Evolutionary conservation across 2,329 filamentous ascomycete species (phyloP), one percentile per base, ranked within the genome.

Genomic region (Parascedosporium putredinis): DNA sequence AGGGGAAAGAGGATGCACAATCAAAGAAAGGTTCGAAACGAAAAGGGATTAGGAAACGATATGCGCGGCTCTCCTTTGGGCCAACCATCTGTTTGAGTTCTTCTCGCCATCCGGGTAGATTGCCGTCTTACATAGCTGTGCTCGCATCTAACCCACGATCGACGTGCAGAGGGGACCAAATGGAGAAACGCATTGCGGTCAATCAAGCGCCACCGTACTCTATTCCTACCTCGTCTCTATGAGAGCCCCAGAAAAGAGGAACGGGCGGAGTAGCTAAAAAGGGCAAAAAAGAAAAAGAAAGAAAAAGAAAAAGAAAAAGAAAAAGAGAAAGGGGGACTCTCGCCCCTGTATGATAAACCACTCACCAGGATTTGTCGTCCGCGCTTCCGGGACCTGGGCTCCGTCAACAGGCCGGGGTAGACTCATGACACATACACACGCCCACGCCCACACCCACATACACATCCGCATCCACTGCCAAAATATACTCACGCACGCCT

Each of bases 301-400:
- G n/a, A 31, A 47, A 43, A 36, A 48, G 10, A 20, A 51, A 33
- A 46, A 51, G 51, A 34, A 36, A 47, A 49, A 44, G 40, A 52
- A 45, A 47, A 24, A 31, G 50, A 53, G 12, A 44, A 49, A 53
- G 51, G 44, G 38, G 45, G 53, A 36, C 31, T n/a, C n/a, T n/a
- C n/a, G 51, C 51, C 50, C 14, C 50, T 38, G 22, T 47, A 40
- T 25, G 42, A 40, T 23, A 50, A 48, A 42, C 10, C 43, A 25
- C 43, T 31, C 22, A 25, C 23, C 23, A 25, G 43, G 43, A 40
- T 40, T 40, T 40, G 18, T 18, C 22, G 36, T 40, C 36, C 36
- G 36, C 36, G 36, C 36, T 40, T 40, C 27, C 36, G 36, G 36
- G 36, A 16, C 18, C 18, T 40, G 22, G n/a, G 18, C 36, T 40